Evolutionary conservation across 2,329 filamentous ascomycete genomes (phyloP).

Genomic region (Diaporthe caulivora): DNA sequence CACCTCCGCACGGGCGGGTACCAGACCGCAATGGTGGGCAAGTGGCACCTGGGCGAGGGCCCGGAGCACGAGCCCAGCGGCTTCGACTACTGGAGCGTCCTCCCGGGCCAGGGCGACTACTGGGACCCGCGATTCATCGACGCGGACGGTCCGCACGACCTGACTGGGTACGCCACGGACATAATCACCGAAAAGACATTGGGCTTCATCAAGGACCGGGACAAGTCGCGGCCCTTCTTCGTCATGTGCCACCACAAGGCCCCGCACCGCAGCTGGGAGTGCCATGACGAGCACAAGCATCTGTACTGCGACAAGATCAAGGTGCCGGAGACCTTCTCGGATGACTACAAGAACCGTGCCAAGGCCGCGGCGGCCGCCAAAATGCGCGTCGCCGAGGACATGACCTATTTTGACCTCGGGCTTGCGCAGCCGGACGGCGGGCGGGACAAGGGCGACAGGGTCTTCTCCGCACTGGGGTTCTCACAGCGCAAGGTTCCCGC

Average conservation of each 20-base stretch:
- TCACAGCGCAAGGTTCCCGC: constrained; percentile 55
- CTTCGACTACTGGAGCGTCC: constrained; percentile 64
- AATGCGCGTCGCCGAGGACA: constrained; percentile 63
- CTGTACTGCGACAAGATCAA: constrained; percentile 60
- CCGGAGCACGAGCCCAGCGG: constrained; percentile 59
- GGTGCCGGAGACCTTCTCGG: constrained; percentile 64
- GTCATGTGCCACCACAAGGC: constrained; percentile 70
- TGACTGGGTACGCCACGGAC: constrained; percentile 62
- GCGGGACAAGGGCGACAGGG: constrained; percentile 46
- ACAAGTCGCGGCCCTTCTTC: constrained; percentile 60
- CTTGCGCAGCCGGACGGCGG: constrained; percentile 65
- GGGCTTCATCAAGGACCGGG: constrained; percentile 51
- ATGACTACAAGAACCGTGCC: constrained; percentile 67
- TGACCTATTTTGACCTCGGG: constrained; percentile 65
- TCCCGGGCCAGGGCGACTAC: constrained; percentile 66
- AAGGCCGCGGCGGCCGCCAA: constrained; percentile 62
- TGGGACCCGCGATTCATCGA: constrained; percentile 64
- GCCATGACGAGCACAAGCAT: constrained; percentile 59
- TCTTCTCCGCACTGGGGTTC: constrained; percentile 39
- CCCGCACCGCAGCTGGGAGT: constrained; percentile 66
- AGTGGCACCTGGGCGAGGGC: constrained; percentile 67
- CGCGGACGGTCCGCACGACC: constrained; percentile 46
- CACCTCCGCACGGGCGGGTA: constrained; percentile 60
- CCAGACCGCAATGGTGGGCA: constrained; percentile 65
- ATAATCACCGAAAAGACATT: constrained; percentile 65